Evolutionary conservation across 2,329 filamentous ascomycete genomes (phyloP), one percentile per base, ranked within the genome.

Genomic region (Pyrenophora graminea): DNA sequence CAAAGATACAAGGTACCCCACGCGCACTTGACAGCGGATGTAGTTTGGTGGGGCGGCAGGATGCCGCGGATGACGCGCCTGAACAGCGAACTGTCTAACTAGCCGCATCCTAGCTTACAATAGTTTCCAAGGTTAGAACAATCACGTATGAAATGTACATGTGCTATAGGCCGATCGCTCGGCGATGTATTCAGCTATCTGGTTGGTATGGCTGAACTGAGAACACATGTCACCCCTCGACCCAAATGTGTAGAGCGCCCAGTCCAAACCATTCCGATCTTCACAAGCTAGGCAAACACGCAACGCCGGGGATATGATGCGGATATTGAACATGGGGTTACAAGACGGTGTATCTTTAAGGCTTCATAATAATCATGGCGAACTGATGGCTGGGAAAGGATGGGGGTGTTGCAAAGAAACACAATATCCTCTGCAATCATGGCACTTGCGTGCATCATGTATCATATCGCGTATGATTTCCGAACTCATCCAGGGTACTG

Each of bases 221-320:
- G 47, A 41, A 43, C 54, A 48, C 47, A 48, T 54, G 34, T 41
- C 46, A 53, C 56, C 50, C 53, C 56, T 52, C 39, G 53, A 50
- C 41, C 39, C 39, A 45, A 41, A 48, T 50, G 56, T 53, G 46
- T 49, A 55, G 46, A 50, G 53, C 45, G 50, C 56, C 59, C 61
- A 51, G 54, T 56, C 56, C 55, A 56, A 57, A 56, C 62, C 56
- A 53, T 51, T 62, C 61, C 59, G 54, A 43, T 53, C 53, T 55
- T 58, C 51, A 60, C 59, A 61, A 60, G 58, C 56, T 51, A 62
- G 53, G 39, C 61, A 66, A 67, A 67, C 59, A 68, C 62, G 51
- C 59, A 71, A 72, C 71, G 68, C 71, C 71, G 58, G 69, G 70
- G 68, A 72, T 73, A 74, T 74, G 71, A 74, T 74, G 71, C 70